These are phyloP conservation scores for Lasiodiplodia gonubiensis DNA, from an alignment of 2,329 filamentous ascomycete species.

Conservation along the genomic window DNA sequence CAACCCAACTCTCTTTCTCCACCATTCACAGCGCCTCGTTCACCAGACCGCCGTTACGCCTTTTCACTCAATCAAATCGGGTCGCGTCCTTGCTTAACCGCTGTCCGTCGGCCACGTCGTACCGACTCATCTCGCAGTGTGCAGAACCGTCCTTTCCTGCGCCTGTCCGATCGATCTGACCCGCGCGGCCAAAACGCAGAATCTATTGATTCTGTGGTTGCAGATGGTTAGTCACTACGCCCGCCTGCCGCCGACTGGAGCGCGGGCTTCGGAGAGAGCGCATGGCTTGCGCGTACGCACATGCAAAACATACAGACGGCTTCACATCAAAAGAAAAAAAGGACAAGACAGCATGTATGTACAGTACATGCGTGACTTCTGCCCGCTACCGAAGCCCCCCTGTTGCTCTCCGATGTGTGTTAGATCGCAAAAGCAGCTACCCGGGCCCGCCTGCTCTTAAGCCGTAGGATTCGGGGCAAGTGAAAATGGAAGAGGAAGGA, in stretches of 20 bases:
- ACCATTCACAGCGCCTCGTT: not conserved
- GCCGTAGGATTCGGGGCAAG: not conserved
- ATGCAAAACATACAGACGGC: slow-evolving; percentile 1
- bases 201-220: slow-evolving; percentile 11
- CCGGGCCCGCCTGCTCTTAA: not conserved
- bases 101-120: not conserved
- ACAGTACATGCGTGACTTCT: slow-evolving; percentile 7
- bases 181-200: not conserved
- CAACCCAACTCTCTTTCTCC: not conserved
- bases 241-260: slow-evolving; percentile 9
- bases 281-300: not conserved
- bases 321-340: not conserved
- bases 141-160: not conserved
- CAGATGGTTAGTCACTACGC: not conserved
- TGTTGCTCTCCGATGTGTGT: not conserved
- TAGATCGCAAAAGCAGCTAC: not conserved
- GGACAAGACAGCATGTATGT: not conserved
- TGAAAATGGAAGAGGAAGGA: not conserved
- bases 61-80: slow-evolving; percentile 3
- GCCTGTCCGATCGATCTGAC: slow-evolving; percentile 18
- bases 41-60: slow-evolving; percentile 12
- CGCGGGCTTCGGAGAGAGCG: not conserved
- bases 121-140: slow-evolving; percentile 17
- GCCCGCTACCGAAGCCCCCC: not conserved
- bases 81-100: slow-evolving; percentile 18